Base-by-base conservation (phyloP, 306 rosid genomes). In the Rosa lucieae region DNA sequence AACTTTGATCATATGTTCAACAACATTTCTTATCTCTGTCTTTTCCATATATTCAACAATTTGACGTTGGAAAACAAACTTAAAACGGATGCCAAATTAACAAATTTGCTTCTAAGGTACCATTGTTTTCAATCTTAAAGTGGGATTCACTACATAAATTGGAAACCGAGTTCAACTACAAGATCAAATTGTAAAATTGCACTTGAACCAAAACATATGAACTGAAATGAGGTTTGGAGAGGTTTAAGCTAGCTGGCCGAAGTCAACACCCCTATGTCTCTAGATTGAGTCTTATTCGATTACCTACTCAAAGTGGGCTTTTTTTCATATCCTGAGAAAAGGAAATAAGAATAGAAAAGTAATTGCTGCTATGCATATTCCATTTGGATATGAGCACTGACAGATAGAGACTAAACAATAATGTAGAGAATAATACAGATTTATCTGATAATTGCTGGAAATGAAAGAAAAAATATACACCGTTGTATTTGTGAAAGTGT, bases 381-480 rank as follows among this genome's bases (percentile, higher is more conserved):
- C 58, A 20, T 47, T 21, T 37, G 51, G 40, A 66, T 23, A 7
- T 55, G 39, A 73, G 55, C 12, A 32, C 55, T 74, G 48, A 59
- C 56, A 75, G 79, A 61, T 23, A 44, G 32, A 14, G 58, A 39
- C 67, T 35, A 17, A 61, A 62, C 79, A 75, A 75, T 70, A 75
- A 62, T 75, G 59, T 5, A 55, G 59, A 61, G 59, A 75, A 61
- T 75, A 62, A 74, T 6, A 55, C 17, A 55, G 26, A 20, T 63
- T 62, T 40, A 21, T 35, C 5, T 49, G 43, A 73, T 49, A 26
- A 53, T 20, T 79, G 29, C 61, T 48, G 37, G 58, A 26, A 48
- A 62, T 40, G 76, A 72, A 42, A 70, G 67, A 80, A 83, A 78
- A 77, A 82, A 59, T 13, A 21, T 47, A 67, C 53, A 67, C 10